Evolutionary conservation across 768 basidiomycete species (phyloP).

Genomic region (Phlebiopsis gigantea): DNA sequence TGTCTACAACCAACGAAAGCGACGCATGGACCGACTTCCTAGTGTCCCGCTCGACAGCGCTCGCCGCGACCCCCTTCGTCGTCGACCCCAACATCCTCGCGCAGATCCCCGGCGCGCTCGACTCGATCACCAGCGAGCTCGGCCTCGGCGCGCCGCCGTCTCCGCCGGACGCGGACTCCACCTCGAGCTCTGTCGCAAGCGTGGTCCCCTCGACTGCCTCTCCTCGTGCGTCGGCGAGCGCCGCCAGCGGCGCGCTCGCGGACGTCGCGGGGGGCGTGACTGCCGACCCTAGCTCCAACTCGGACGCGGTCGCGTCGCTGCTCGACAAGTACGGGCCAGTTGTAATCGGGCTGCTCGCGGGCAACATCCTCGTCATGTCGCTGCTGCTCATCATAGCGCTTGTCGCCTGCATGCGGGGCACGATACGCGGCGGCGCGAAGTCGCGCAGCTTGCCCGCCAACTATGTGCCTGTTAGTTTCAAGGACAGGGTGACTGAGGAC

Average conservation of each 20-base stretch:
- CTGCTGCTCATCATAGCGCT: conserved; percentile 8
- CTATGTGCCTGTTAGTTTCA: conserved; percentile 13
- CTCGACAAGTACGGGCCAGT: conserved; percentile 18
- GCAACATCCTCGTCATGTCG: conserved; percentile 7
- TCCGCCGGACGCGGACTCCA: not conserved
- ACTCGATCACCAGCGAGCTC: not conserved
- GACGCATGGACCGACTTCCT: conserved; percentile 1
- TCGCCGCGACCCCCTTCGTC: not conserved
- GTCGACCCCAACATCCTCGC: not conserved
- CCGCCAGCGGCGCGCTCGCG: not conserved
- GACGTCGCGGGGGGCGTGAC: not conserved
- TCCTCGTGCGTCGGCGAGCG: not conserved
- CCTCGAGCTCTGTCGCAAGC: not conserved
- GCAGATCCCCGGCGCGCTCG: not conserved
- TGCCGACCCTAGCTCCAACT: not conserved
- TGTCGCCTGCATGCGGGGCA: conserved; percentile 3
- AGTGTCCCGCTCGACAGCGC: not conserved
- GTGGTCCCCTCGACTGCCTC: not conserved
- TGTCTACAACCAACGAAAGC: conserved; percentile 20
- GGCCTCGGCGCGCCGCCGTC: not conserved
- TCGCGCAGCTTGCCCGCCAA: not conserved
- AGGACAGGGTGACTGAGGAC: not conserved
- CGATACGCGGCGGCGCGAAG: not conserved
- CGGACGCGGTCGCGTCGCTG: conserved; percentile 4
- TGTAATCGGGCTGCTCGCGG: conserved; percentile 16